Conservation (phyloP, 805 yeast genomes). For the Wickerhamia fluorescens region DNA sequence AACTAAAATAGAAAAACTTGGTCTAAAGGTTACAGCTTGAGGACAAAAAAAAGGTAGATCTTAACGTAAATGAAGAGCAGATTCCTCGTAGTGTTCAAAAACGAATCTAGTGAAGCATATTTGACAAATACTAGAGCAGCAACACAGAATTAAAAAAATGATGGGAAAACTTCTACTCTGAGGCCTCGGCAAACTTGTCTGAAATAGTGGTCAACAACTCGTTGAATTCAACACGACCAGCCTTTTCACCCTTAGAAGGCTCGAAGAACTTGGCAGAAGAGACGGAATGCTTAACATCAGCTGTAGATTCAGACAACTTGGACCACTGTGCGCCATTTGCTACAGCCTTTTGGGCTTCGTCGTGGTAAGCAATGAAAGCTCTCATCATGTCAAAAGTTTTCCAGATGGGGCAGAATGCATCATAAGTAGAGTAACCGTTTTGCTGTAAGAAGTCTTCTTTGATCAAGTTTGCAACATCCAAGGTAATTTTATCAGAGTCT, state of each 20-base stretch:
- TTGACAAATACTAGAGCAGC: too few species aligned
- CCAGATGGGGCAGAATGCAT: conserved; percentile 99
- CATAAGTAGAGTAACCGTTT: conserved; percentile 97
- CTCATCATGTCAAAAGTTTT: conserved; percentile 98
- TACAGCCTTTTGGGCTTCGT: conserved; percentile 96
- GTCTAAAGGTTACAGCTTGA: too few species aligned
- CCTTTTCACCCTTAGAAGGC: conserved; percentile 86
- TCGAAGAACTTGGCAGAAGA: conserved; percentile 94
- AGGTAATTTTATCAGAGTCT: conserved; percentile 92
- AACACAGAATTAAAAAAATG: too few species aligned
- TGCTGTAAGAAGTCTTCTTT: conserved; percentile 99
- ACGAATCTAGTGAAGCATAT: too few species aligned
- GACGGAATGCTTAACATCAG: conserved; percentile 88
- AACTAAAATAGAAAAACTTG: too few species aligned
- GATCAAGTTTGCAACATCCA: conserved; percentile 85
- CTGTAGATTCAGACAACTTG: conserved; percentile 80
- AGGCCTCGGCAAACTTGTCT: conserved; percentile 92
- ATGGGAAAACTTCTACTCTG: too few species aligned
- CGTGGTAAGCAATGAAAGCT: conserved; percentile 82
- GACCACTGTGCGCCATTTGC: conserved; percentile 93
- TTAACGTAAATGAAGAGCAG: too few species aligned
- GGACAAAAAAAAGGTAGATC: too few species aligned
- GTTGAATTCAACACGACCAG: conserved; percentile 68
- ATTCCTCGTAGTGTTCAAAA: too few species aligned
- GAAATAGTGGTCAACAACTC: conserved; percentile 66